These are phyloP conservation scores for Plasmodium vivax DNA, from an alignment of 169 alveolate species.

Conservation along the genomic window DNA sequence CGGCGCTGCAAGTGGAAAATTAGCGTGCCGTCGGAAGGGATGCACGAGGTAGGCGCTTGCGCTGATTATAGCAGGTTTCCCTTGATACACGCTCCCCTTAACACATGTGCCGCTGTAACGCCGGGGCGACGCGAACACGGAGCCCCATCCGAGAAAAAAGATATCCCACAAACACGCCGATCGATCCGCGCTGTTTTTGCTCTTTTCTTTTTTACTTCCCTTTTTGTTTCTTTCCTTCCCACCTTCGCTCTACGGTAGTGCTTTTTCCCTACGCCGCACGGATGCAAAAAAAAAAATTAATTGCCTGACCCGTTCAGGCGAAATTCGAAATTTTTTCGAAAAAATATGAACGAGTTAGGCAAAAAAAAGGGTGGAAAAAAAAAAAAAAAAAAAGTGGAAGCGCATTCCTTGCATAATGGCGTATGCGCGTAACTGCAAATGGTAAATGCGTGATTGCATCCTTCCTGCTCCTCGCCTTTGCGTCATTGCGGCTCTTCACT, in stretches of 20 bases:
- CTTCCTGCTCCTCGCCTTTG: background rate
- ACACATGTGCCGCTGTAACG: background rate
- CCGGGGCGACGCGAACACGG: background rate
- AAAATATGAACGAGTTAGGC: background rate
- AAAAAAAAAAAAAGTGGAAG: background rate
- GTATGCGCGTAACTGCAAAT: background rate
- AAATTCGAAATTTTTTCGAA: background rate
- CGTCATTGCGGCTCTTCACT: background rate
- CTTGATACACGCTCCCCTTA: too few relatives aligned
- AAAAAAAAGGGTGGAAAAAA: background rate
- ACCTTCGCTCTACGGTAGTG: background rate
- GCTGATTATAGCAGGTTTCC: background rate
- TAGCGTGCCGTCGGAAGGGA: background rate
- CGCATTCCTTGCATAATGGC: background rate
- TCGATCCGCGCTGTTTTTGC: background rate
- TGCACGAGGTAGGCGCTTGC: background rate
- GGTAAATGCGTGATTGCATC: background rate
- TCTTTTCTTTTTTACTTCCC: background rate
- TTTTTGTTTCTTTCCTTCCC: background rate
- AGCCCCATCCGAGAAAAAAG: background rate
- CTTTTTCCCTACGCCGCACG: background rate
- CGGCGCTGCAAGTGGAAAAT: background rate
- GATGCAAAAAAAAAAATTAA: background rate
- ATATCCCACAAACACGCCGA: background rate
- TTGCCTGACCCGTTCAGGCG: background rate